Percentiles rank a stretch among this genome's conserved stretches.
These are phyloP conservation scores for Daphne laureola DNA, from an alignment of 441 rosid species.

Conservation along the genomic window DNA sequence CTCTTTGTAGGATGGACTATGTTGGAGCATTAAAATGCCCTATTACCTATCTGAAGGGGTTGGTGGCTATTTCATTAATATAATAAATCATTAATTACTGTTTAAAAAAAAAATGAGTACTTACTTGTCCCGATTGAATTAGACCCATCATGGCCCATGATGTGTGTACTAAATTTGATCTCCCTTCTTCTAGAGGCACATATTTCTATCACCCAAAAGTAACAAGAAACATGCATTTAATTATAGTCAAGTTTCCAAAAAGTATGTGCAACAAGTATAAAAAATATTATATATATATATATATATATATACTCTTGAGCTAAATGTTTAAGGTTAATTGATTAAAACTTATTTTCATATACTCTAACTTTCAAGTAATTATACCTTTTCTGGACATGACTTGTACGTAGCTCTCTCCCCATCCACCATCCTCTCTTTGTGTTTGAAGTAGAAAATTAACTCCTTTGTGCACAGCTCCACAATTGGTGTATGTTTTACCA, in stretches of 20 bases:
- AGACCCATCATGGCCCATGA: constrained; percentile 70
- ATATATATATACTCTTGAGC: too few relatives aligned
- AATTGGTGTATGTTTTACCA: constrained; percentile 48
- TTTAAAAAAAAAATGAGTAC: too few relatives aligned
- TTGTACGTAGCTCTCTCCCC: constrained; percentile 80
- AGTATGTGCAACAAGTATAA: too few relatives aligned
- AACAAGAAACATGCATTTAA: neutral
- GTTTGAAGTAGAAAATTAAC: constrained; percentile 48
- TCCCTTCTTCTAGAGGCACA: constrained; percentile 42
- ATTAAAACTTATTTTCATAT: neutral
- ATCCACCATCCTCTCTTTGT: constrained; percentile 52
- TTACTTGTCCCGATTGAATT: constrained; percentile 55
- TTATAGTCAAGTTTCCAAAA: neutral
- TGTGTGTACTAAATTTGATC: constrained; percentile 64
- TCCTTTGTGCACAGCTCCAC: constrained; percentile 41
- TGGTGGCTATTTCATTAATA: too few relatives aligned
- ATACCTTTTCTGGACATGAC: constrained; percentile 65
- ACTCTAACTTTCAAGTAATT: neutral
- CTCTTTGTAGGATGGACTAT: too few relatives aligned
- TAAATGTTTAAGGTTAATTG: neutral
- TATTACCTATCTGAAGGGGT: too few relatives aligned
- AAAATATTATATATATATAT: too few relatives aligned
- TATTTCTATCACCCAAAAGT: constrained; percentile 31
- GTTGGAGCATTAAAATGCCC: too few relatives aligned
- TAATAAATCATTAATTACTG: too few relatives aligned